These are phyloP conservation scores for Colletotrichum tamarilloi DNA, from an alignment of 2,329 filamentous ascomycete genomes.

Conservation along the genomic window DNA sequence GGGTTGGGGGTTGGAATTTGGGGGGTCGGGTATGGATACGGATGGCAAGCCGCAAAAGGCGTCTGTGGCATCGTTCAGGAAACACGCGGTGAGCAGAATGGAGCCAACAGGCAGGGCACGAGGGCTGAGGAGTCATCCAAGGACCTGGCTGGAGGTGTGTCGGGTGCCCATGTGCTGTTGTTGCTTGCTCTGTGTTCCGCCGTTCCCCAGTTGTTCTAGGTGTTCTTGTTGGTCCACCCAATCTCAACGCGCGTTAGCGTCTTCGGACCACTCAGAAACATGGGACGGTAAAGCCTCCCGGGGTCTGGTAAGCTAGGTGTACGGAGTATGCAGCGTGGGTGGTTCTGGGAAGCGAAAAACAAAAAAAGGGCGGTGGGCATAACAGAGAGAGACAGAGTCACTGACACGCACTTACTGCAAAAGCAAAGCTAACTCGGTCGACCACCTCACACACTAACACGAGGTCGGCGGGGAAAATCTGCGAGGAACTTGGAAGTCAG, in stretches of 20 bases:
- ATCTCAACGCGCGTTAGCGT: neutral
- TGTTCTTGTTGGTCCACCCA: neutral
- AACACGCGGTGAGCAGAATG: conserved; percentile 35
- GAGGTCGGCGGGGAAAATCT: neutral
- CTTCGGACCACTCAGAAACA: neutral
- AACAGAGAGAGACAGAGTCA: conserved; percentile 2
- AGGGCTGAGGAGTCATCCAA: conserved; percentile 2
- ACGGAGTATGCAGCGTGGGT: too few species aligned
- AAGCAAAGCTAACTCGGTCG: conserved; percentile 27
- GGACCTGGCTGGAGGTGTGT: neutral
- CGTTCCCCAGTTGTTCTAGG: conserved; percentile 14
- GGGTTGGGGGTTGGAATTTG: conserved; percentile 12
- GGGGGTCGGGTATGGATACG: too few species aligned
- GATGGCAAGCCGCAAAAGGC: too few species aligned
- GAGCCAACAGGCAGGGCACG: neutral
- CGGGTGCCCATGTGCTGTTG: neutral
- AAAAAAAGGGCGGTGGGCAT: conserved; percentile 33
- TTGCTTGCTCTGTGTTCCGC: neutral
- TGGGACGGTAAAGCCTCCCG: neutral
- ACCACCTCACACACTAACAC: conserved; percentile 11
- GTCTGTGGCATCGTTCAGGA: neutral
- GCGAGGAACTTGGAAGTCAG: neutral
- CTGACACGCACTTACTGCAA: conserved; percentile 12
- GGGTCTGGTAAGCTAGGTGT: neutral
- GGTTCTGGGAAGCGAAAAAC: conserved; percentile 29